phyloP scores from a whole-genome alignment of 257 asterid species.

The Fraxinus cuspidata region DNA sequence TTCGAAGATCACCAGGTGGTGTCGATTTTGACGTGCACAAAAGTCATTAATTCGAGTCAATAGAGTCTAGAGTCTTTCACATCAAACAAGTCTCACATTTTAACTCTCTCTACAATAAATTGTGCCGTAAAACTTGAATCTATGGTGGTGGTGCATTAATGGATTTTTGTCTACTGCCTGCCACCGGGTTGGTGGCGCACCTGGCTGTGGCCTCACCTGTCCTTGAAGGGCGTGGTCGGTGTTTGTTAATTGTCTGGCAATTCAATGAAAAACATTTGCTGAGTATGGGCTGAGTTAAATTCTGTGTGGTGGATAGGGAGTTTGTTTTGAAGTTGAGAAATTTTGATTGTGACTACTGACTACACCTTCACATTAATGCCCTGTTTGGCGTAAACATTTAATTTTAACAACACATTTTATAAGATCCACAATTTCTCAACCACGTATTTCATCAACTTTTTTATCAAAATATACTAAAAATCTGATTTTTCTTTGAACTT shows the following conservation, averaged over 20 bases:
- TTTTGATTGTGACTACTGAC: constrained; percentile 33
- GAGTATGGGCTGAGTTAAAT: constrained; percentile 13
- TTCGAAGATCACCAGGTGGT: too few species aligned
- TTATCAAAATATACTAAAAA: too few species aligned
- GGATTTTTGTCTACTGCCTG: not conserved
- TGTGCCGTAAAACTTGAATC: not conserved
- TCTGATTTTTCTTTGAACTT: too few species aligned
- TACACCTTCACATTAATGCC: constrained; percentile 30
- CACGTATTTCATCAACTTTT: too few species aligned
- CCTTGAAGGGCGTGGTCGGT: constrained; percentile 16
- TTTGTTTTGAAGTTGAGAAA: not conserved
- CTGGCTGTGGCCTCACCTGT: not conserved
- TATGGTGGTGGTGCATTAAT: not conserved
- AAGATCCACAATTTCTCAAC: too few species aligned
- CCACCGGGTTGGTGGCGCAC: not conserved
- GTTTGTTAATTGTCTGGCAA: constrained; percentile 20
- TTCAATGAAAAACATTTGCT: constrained; percentile 5
- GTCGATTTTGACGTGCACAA: not conserved
- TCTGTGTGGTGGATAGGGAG: not conserved
- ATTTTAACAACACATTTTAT: too few species aligned
- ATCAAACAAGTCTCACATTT: not conserved
- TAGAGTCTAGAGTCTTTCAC: not conserved
- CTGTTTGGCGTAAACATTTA: too few species aligned
- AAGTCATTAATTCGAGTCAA: not conserved
- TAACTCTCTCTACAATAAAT: not conserved